phyloP scores from a whole-genome alignment of 2,329 filamentous ascomycete species.

The Cercospora sp. region DNA sequence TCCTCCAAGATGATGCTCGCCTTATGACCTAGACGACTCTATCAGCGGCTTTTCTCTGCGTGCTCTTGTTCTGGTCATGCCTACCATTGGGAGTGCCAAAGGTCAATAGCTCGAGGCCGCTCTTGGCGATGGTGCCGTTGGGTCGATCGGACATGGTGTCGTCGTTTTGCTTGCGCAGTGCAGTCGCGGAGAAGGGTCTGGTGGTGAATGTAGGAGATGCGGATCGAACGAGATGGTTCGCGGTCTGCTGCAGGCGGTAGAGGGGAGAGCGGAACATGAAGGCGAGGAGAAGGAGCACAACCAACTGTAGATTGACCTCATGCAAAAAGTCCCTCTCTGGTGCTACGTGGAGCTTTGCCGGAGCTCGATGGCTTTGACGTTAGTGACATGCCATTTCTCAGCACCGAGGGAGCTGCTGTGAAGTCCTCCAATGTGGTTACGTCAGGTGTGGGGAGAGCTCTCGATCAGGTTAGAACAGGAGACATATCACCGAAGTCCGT shows the following conservation, averaged over 20 bases:
- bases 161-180: constrained; percentile 9
- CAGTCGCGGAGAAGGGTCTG: constrained; percentile 20
- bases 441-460: neutral
- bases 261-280: constrained; percentile 34
- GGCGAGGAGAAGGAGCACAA: constrained; percentile 24
- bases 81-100: constrained; percentile 50
- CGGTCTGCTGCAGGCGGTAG: constrained; percentile 32
- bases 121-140: constrained; percentile 60
- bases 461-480: neutral
- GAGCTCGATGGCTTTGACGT: neutral
- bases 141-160: constrained; percentile 42
- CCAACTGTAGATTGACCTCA: constrained; percentile 22
- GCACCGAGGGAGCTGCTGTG: neutral
- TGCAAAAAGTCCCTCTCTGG: constrained; percentile 5
- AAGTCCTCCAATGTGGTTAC: neutral
- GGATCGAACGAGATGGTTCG: constrained; percentile 27
- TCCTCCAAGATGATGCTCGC: constrained; percentile 64
- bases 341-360: neutral
- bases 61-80: neutral
- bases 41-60: neutral
- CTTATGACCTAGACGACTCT: no score
- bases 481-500: neutral
- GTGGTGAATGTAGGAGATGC: constrained; percentile 17
- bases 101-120: constrained; percentile 66
- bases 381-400: neutral